A percentile compares a stretch with the other conserved stretches of the same genome.
Conservation (phyloP, 306 rosid species). For the Psophocarpus tetragonolobus region DNA sequence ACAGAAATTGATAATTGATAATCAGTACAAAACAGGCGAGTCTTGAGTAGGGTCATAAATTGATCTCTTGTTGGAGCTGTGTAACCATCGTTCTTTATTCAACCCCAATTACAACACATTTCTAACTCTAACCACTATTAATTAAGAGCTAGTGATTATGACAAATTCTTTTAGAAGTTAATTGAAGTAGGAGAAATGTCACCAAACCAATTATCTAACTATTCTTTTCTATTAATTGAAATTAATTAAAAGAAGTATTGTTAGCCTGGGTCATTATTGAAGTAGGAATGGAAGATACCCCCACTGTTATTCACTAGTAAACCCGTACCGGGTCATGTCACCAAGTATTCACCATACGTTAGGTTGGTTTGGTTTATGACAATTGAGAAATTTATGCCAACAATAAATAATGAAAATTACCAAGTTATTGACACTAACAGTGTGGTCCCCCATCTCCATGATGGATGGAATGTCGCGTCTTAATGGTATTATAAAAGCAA, state of each 20-base stretch:
- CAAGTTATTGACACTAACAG: neutral
- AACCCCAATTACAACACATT: neutral
- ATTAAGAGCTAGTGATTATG: neutral
- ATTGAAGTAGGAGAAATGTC: neutral
- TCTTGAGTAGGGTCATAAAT: neutral
- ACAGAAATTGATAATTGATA: neutral
- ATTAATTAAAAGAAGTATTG: neutral
- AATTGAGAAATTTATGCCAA: neutral
- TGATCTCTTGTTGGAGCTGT: neutral
- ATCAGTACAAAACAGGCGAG: neutral
- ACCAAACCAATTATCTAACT: neutral
- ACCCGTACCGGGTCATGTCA: neutral
- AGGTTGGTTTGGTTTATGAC: neutral
- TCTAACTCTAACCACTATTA: neutral
- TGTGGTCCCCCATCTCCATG: conserved; percentile 1
- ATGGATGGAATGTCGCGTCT: conserved; percentile 9
- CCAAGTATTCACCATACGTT: neutral
- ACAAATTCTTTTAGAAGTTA: neutral
- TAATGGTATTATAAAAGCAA: neutral
- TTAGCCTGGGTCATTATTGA: neutral
- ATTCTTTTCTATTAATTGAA: neutral
- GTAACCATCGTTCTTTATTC: neutral
- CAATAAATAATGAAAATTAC: neutral
- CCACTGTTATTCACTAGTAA: neutral
- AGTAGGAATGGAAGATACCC: neutral